These are phyloP conservation scores for Microcyclospora tardicrescens DNA, from an alignment of 2,329 filamentous ascomycete genomes.

Conservation along the genomic window DNA sequence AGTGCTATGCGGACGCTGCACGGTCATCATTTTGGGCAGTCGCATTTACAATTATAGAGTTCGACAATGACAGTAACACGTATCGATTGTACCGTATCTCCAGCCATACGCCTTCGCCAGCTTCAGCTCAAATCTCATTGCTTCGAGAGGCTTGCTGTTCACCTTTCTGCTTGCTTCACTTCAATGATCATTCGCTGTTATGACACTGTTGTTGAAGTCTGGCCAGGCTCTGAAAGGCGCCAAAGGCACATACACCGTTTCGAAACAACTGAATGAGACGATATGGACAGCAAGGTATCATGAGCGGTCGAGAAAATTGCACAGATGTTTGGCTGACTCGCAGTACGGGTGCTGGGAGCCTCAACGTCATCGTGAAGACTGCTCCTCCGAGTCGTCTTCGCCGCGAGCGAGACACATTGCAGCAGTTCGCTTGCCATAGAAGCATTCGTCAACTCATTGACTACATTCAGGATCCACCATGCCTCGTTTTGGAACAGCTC, in stretches of 20 bases:
- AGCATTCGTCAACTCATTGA: conserved; percentile 5
- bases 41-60: too few relatives aligned
- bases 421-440: conserved; percentile 4
- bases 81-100: too few relatives aligned
- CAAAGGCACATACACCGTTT: conserved; percentile 4
- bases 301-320: conserved; percentile 1
- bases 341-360: conserved; percentile 2
- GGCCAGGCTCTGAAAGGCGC: conserved; percentile 6
- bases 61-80: too few relatives aligned
- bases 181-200: too few relatives aligned
- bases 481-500: conserved; percentile 5
- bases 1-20: too few relatives aligned
- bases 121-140: too few relatives aligned
- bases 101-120: too few relatives aligned
- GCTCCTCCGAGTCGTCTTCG: conserved; percentile 3
- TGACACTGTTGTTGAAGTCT: conserved; percentile 5
- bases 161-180: too few relatives aligned
- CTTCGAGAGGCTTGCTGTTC: too few relatives aligned
- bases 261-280: conserved; percentile 5
- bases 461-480: conserved; percentile 3
- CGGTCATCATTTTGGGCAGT: too few relatives aligned
- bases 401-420: conserved; percentile 4
- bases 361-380: conserved; percentile 5
- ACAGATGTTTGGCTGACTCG: too few relatives aligned
- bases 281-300: conserved; percentile 7